These are phyloP conservation scores for Xylaria cubensis DNA, from an alignment of 495 filamentous ascomycete species.

Conservation along the genomic window DNA sequence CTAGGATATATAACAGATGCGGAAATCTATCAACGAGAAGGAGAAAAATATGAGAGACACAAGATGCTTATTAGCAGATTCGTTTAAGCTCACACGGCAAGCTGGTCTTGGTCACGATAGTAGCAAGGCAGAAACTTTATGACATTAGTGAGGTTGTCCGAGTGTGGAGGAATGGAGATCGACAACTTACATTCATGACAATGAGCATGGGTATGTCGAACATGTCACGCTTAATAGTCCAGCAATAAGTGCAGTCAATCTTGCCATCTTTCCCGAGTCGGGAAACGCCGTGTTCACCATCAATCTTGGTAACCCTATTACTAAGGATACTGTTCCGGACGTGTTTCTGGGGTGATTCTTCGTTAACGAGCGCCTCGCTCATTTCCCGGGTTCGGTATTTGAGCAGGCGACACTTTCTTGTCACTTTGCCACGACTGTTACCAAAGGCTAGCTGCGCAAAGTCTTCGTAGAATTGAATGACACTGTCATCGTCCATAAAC, in stretches of 20 bases:
- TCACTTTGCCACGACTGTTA: slow-evolving; percentile 82
- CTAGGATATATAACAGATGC: slow-evolving; percentile 23
- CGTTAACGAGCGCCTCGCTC: slow-evolving; percentile 35
- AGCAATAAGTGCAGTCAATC: slow-evolving; percentile 92
- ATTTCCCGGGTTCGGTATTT: slow-evolving; percentile 86
- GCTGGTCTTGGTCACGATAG: slow-evolving; percentile 54
- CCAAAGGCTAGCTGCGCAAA: slow-evolving; percentile 90
- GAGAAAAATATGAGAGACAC: background rate
- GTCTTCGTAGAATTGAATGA: slow-evolving; percentile 94
- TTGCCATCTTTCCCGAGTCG: slow-evolving; percentile 86
- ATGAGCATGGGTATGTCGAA: slow-evolving; percentile 99
- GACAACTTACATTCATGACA: slow-evolving; percentile 87
- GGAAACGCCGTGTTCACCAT: slow-evolving; percentile 77
- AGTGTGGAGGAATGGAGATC: background rate
- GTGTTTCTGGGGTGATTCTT: slow-evolving; percentile 49
- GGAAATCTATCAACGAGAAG: slow-evolving; percentile 26
- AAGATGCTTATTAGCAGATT: slow-evolving; percentile 14
- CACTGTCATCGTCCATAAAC: slow-evolving; percentile 90
- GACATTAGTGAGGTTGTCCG: slow-evolving; percentile 29
- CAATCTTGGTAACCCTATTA: slow-evolving; percentile 64
- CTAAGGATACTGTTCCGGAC: slow-evolving; percentile 57
- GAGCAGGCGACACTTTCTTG: slow-evolving; percentile 82
- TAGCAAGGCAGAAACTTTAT: slow-evolving; percentile 59
- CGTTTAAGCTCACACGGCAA: slow-evolving; percentile 48
- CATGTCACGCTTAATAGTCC: slow-evolving; percentile 94